These are phyloP conservation scores for Neocatenulostroma microsporum DNA, from an alignment of 2,329 filamentous ascomycete genomes.

Conservation along the genomic window DNA sequence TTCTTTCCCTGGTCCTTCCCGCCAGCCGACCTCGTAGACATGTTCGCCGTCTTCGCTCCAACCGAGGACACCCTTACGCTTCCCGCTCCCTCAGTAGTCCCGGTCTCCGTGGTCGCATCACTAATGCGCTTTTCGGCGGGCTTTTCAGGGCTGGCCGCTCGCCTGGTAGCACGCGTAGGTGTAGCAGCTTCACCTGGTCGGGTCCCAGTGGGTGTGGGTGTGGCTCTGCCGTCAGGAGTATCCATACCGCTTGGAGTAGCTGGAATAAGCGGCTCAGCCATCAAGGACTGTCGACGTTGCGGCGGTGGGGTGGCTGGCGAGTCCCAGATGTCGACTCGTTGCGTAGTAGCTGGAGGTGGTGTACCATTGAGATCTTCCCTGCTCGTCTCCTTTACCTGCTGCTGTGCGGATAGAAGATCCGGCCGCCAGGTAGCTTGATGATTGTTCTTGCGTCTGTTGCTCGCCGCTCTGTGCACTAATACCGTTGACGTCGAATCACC, in stretches of 20 bases:
- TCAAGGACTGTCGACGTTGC: background rate
- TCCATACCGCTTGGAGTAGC: background rate
- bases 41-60: background rate
- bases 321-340: conserved; percentile 3
- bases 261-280: background rate
- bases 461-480: conserved; percentile 28
- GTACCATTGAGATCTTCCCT: conserved; percentile 6
- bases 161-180: background rate
- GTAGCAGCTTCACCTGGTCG: too few species aligned
- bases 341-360: background rate
- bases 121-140: background rate
- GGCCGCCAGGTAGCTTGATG: conserved; percentile 21
- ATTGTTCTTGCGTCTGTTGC: conserved; percentile 24
- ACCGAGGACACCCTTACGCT: too few species aligned
- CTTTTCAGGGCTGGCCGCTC: background rate
- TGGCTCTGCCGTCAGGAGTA: background rate
- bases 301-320: background rate
- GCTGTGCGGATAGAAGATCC: conserved; percentile 16
- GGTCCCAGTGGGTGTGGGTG: background rate
- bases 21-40: background rate
- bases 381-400: conserved; percentile 7
- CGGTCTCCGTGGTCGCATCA: conserved; percentile 4
- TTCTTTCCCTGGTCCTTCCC: background rate
- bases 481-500: conserved; percentile 27
- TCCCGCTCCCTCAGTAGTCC: background rate